A percentile compares a stretch with the other conserved stretches of the same genome.
Evolutionary conservation across 257 asterid species (phyloP).

Genomic region (Fraxinus anomala): DNA sequence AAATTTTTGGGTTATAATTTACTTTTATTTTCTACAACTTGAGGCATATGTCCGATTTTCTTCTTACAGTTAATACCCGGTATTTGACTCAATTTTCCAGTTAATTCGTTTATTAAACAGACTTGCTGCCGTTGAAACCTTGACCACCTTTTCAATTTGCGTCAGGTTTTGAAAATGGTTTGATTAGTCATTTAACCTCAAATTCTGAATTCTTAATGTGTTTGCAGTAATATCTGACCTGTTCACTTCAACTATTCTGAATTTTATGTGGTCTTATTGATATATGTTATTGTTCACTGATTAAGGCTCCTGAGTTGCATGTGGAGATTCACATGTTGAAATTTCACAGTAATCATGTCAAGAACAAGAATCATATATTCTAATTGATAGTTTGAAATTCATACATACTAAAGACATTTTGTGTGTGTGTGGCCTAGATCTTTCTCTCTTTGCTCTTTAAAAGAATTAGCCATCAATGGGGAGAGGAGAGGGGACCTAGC

Average conservation of each 20-base stretch:
- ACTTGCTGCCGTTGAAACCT: neutral
- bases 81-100: neutral
- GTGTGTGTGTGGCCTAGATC: too few species aligned
- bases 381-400: too few species aligned
- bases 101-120: neutral
- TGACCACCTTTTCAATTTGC: neutral
- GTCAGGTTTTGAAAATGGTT: neutral
- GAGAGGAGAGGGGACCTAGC: too few species aligned
- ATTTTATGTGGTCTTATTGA: conserved; percentile 11
- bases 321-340: too few species aligned
- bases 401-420: too few species aligned
- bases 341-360: too few species aligned
- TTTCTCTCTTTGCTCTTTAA: too few species aligned
- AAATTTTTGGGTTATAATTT: neutral
- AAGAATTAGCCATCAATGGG: too few species aligned
- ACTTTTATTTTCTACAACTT: neutral
- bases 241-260: neutral
- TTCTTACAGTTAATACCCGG: neutral
- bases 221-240: neutral
- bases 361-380: too few species aligned
- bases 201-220: conserved; percentile 1
- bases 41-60: neutral
- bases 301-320: conserved; percentile 68
- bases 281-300: neutral
- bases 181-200: neutral